phyloP scores from a whole-genome alignment of 306 rosid species.

The Fagus crenata region DNA sequence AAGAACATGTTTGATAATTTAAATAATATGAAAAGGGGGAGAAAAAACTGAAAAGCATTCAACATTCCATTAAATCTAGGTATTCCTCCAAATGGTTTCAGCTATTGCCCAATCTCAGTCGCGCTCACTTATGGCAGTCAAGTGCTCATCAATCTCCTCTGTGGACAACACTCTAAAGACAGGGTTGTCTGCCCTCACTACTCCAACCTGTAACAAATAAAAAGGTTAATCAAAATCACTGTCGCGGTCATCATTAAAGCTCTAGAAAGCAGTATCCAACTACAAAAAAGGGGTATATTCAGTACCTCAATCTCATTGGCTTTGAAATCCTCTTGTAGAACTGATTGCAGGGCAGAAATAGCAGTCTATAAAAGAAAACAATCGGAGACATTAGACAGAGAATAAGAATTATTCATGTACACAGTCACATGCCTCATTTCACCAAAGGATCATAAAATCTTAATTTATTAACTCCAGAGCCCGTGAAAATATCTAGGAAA shows the following conservation, averaged over 20 bases:
- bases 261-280: not conserved
- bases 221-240: not conserved
- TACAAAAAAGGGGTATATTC: not conserved
- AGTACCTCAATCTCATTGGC: conserved; percentile 96
- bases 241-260: not conserved
- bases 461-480: too few species aligned
- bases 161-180: conserved; percentile 77
- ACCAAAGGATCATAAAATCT: too few species aligned
- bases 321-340: conserved; percentile 97
- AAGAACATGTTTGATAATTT: conserved; percentile 18
- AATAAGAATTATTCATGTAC: not conserved
- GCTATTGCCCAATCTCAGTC: conserved; percentile 47
- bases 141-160: conserved; percentile 93
- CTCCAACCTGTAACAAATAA: conserved; percentile 71
- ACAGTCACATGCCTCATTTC: too few species aligned
- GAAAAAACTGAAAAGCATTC: conserved; percentile 27
- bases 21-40: conserved; percentile 8
- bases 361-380: conserved; percentile 64
- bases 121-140: conserved; percentile 98
- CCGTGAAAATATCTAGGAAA: not conserved
- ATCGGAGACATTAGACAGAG: not conserved
- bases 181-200: conserved; percentile 72
- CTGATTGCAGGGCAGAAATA: conserved; percentile 95
- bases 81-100: conserved; percentile 3
- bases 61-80: conserved; percentile 8